Evolutionary conservation across 352 stramenopile genomes (phyloP).

Genomic region (Globisporangium barbulae): DNA sequence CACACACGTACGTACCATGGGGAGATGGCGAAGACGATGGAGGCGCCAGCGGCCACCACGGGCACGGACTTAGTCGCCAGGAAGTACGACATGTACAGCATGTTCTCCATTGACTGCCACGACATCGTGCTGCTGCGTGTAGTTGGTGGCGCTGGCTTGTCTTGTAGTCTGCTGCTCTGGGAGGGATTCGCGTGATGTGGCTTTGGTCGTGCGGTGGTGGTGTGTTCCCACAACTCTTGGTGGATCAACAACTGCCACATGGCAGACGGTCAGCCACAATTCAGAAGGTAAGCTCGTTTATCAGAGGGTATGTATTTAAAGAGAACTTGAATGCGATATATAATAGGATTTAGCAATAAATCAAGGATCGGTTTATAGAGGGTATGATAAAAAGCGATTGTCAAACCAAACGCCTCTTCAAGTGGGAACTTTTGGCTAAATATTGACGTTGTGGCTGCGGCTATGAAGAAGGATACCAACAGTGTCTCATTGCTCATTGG

Average conservation of each 20-base stretch:
- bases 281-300: not conserved
- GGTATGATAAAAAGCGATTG: not conserved
- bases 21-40: constrained; percentile 66
- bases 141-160: not conserved
- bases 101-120: constrained; percentile 59
- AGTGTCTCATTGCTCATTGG: not conserved
- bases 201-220: not conserved
- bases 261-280: not conserved
- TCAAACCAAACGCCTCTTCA: not conserved
- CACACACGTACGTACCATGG: constrained; percentile 36
- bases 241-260: constrained; percentile 13
- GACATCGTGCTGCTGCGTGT: constrained; percentile 28
- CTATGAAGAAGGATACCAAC: not conserved
- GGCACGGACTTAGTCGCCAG: constrained; percentile 59
- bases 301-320: not conserved
- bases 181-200: not conserved
- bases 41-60: constrained; percentile 52
- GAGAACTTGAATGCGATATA: not conserved
- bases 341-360: not conserved
- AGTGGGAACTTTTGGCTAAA: not conserved
- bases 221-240: not conserved
- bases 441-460: not conserved
- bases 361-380: not conserved
- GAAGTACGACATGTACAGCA: constrained; percentile 70
- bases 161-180: not conserved